Evolutionary conservation across 805 yeast species (phyloP).

Genomic region (Candida ipomoeae): DNA sequence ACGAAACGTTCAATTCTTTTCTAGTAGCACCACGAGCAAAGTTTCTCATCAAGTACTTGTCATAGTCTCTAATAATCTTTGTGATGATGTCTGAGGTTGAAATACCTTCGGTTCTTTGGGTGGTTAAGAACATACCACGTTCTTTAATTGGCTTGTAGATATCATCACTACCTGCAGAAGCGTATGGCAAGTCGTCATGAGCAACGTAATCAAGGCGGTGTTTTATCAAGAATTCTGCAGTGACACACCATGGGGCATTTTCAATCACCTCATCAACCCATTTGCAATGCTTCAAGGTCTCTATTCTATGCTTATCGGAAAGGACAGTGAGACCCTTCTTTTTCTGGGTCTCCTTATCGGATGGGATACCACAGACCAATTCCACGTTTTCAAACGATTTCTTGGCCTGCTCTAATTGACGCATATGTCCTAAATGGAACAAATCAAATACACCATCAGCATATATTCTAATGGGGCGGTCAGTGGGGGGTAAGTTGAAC

Average conservation of each 20-base stretch:
- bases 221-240: slow-evolving; percentile 69
- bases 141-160: slow-evolving; percentile 90
- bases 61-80: slow-evolving; percentile 91
- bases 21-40: slow-evolving; percentile 97
- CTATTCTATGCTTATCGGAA: slow-evolving; percentile 82
- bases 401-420: slow-evolving; percentile 94
- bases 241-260: slow-evolving; percentile 93
- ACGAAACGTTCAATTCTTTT: slow-evolving; percentile 91
- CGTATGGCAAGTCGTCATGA: slow-evolving; percentile 95
- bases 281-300: slow-evolving; percentile 84
- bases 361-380: slow-evolving; percentile 87
- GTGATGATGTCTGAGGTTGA: slow-evolving; percentile 96
- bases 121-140: slow-evolving; percentile 84
- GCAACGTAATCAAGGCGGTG: slow-evolving; percentile 95
- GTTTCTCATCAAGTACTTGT: slow-evolving; percentile 93
- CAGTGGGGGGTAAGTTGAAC: slow-evolving; percentile 78
- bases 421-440: slow-evolving; percentile 97
- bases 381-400: slow-evolving; percentile 82
- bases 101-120: slow-evolving; percentile 95
- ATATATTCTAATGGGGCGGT: slow-evolving; percentile 86
- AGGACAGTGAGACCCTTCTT: slow-evolving; percentile 91
- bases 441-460: slow-evolving; percentile 98
- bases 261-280: slow-evolving; percentile 98
- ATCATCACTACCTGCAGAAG: slow-evolving; percentile 82
- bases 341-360: slow-evolving; percentile 85